phyloP scores from a whole-genome alignment of 352 stramenopile species.

The Globisporangium rhizosaccharum region DNA sequence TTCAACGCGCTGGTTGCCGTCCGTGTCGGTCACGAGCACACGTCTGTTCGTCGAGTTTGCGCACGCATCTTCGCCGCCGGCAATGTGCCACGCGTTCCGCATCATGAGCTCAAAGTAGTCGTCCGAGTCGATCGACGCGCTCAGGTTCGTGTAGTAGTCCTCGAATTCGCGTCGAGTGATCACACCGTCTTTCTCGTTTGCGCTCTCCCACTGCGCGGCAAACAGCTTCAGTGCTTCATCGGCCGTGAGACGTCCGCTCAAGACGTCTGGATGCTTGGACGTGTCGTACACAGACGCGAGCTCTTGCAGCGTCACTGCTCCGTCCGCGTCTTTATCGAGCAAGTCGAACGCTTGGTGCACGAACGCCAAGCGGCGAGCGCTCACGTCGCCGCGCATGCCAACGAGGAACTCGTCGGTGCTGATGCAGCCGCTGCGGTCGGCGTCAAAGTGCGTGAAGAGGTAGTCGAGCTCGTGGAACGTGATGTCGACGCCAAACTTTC shows the following conservation, averaged over 20 bases:
- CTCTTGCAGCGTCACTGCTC: slow-evolving; percentile 71
- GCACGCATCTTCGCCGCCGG: slow-evolving; percentile 41
- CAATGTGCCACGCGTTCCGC: slow-evolving; percentile 78
- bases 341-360: slow-evolving; percentile 57
- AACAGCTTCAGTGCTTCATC: slow-evolving; percentile 53
- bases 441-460: slow-evolving; percentile 71
- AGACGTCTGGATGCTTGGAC: slow-evolving; percentile 79
- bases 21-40: slow-evolving; percentile 48
- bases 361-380: slow-evolving; percentile 19
- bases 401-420: slow-evolving; percentile 23
- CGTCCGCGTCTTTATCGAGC: slow-evolving; percentile 31
- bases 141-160: slow-evolving; percentile 78
- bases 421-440: slow-evolving; percentile 45
- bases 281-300: slow-evolving; percentile 77
- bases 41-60: slow-evolving; percentile 63
- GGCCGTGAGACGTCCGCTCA: slow-evolving; percentile 28
- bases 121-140: slow-evolving; percentile 63
- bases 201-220: slow-evolving; percentile 6
- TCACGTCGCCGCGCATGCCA: slow-evolving; percentile 7
- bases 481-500: slow-evolving; percentile 52
- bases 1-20: slow-evolving; percentile 43
- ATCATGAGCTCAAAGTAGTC: slow-evolving; percentile 87
- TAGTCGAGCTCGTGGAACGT: slow-evolving; percentile 60
- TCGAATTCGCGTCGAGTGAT: slow-evolving; percentile 31
- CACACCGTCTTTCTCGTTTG: slow-evolving; percentile 25